A percentile compares a stretch with the other conserved stretches of the same genome.
These are phyloP conservation scores for Diaporthe velutina DNA, from an alignment of 2,329 filamentous ascomycete species.

Conservation along the genomic window DNA sequence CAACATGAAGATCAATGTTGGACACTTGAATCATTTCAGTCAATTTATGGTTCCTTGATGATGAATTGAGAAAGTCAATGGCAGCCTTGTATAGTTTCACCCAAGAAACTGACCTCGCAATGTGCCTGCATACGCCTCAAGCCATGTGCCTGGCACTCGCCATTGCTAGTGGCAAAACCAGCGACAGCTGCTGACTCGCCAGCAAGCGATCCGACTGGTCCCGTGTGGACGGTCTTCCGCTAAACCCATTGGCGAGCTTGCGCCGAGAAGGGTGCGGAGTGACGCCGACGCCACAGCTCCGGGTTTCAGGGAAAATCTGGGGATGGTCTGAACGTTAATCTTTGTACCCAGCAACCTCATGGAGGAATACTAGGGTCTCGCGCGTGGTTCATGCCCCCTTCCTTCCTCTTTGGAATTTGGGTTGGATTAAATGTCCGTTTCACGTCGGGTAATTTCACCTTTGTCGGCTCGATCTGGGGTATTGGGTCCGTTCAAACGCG, in stretches of 20 bases:
- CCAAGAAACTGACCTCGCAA: neutral
- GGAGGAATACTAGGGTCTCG: neutral
- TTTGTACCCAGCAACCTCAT: neutral
- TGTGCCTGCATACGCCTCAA: neutral
- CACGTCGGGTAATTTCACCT: neutral
- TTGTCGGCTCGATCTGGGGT: neutral
- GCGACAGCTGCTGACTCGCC: slow-evolving; percentile 15
- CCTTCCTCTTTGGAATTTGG: neutral
- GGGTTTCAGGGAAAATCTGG: slow-evolving; percentile 7
- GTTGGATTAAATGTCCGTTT: neutral
- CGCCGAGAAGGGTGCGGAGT: slow-evolving; percentile 17
- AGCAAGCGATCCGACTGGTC: slow-evolving; percentile 14
- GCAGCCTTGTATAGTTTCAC: neutral
- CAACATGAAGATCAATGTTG: slow-evolving; percentile 11
- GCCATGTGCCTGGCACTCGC: slow-evolving; percentile 3
- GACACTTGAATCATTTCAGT: neutral
- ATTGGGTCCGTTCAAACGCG: neutral
- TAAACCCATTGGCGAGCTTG: slow-evolving; percentile 7
- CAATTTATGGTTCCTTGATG: neutral
- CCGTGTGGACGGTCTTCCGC: neutral
- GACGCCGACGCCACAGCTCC: slow-evolving; percentile 16
- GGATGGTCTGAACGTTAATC: slow-evolving; percentile 12
- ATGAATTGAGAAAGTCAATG: neutral
- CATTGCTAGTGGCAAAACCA: slow-evolving; percentile 2
- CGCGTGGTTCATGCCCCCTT: neutral